Percentiles rank a stretch among this genome's conserved stretches.
Conservation (phyloP, 1,284 basidiomycete species). For the Cutaneotrichosporon arboriforme region DNA sequence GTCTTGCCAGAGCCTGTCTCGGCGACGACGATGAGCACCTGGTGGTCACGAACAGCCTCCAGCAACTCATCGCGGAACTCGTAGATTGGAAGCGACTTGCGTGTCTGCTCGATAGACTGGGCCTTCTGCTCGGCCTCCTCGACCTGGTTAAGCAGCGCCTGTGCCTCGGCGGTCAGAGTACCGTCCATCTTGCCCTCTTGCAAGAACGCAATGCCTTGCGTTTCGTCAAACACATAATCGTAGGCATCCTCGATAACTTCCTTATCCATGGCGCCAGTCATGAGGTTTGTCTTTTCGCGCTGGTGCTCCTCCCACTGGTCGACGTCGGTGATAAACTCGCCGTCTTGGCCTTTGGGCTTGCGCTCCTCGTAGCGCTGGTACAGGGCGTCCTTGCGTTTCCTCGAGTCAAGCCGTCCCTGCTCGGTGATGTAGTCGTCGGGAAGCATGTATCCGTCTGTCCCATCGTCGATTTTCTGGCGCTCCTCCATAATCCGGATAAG, state of each 20-base stretch:
- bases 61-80: conserved; percentile 79
- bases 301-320: conserved; percentile 96
- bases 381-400: conserved; percentile 88
- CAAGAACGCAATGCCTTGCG: conserved; percentile 92
- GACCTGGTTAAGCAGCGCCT: conserved; percentile 77
- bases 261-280: conserved; percentile 83
- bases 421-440: conserved; percentile 98
- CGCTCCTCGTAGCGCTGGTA: conserved; percentile 91
- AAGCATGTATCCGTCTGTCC: conserved; percentile 86
- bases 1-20: conserved; percentile 98
- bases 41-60: conserved; percentile 81
- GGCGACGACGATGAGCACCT: conserved; percentile 85
- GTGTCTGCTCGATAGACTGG: conserved; percentile 79
- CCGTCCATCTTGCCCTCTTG: conserved; percentile 74
- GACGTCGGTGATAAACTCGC: conserved; percentile 89
- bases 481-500: conserved; percentile 88
- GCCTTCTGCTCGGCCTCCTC: conserved; percentile 86
- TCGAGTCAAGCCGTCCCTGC: conserved; percentile 96
- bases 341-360: conserved; percentile 65
- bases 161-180: conserved; percentile 79
- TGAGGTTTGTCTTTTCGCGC: conserved; percentile 80
- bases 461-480: conserved; percentile 85
- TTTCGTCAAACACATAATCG: conserved; percentile 98
- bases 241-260: conserved; percentile 67
- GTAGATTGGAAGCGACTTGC: conserved; percentile 86